Evolutionary conservation across 345 rosid genomes (phyloP).

Genomic region (Streptanthus diversifolius): DNA sequence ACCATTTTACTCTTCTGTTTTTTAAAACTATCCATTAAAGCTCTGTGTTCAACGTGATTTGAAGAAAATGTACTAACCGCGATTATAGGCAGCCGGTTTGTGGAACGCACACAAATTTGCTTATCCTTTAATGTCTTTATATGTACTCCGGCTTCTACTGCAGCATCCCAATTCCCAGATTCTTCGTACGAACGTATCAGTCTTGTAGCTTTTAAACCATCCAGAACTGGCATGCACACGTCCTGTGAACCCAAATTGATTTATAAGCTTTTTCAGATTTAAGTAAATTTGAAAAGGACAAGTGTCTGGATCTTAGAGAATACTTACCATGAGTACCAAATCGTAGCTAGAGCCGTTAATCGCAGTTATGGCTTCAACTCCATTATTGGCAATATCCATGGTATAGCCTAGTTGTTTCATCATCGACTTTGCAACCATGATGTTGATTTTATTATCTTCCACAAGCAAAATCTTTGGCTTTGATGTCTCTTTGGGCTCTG

Average conservation of each 20-base stretch:
- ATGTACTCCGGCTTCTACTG: conserved; percentile 66
- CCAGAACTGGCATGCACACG: conserved; percentile 94
- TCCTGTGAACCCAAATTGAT: conserved; percentile 50
- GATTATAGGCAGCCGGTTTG: conserved; percentile 62
- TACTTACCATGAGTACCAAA: conserved; percentile 83
- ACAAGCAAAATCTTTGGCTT: conserved; percentile 89
- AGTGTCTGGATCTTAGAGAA: background rate
- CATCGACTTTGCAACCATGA: conserved; percentile 81
- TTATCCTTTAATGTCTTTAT: conserved; percentile 5
- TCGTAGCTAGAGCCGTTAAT: conserved; percentile 51
- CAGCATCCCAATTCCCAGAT: conserved; percentile 80
- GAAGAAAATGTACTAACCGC: conserved; percentile 52
- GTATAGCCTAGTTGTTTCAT: conserved; percentile 80
- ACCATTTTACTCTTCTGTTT: background rate
- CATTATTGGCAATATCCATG: conserved; percentile 74
- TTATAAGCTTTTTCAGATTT: background rate
- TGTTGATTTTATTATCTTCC: conserved; percentile 90
- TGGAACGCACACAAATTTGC: background rate
- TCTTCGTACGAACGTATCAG: conserved; percentile 83
- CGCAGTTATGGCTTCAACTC: conserved; percentile 78
- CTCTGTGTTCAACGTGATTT: background rate
- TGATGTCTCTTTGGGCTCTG: conserved; percentile 27
- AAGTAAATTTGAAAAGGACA: background rate
- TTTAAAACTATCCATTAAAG: background rate
- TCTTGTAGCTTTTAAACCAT: conserved; percentile 91